A percentile compares a stretch with the other conserved stretches of the same genome.
phyloP scores from a whole-genome alignment of 2,329 filamentous ascomycete genomes.

The Macroventuria anomochaeta region DNA sequence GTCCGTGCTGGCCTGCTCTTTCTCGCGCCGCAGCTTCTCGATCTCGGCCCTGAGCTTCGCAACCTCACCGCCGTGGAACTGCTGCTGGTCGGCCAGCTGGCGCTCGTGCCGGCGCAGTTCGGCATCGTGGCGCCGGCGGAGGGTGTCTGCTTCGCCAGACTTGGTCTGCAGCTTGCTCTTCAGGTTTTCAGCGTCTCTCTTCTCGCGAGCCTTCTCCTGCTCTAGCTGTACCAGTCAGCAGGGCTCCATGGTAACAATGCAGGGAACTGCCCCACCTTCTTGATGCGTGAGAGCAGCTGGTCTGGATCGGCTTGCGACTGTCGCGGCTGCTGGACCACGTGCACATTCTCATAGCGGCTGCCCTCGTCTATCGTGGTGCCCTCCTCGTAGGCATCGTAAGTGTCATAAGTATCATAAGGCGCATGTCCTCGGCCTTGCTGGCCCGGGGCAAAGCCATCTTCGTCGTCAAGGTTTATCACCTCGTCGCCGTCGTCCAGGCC shows the following conservation, averaged over 20 bases:
- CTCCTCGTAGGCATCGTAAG: not conserved
- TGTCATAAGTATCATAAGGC: not conserved
- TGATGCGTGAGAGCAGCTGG: slow-evolving; percentile 52
- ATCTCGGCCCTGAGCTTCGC: slow-evolving; percentile 69
- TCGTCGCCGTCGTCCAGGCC: slow-evolving; percentile 54
- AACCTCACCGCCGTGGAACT: slow-evolving; percentile 68
- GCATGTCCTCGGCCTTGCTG: not conserved
- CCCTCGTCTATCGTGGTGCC: slow-evolving; percentile 12
- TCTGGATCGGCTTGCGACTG: slow-evolving; percentile 36
- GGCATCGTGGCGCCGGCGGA: slow-evolving; percentile 73
- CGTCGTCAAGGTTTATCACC: slow-evolving; percentile 55
- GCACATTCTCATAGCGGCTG: not conserved
- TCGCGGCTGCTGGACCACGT: slow-evolving; percentile 16
- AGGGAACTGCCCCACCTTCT: slow-evolving; percentile 40
- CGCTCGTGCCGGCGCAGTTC: slow-evolving; percentile 67
- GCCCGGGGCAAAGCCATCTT: not conserved
- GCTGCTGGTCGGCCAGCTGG: slow-evolving; percentile 67
- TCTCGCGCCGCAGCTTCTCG: slow-evolving; percentile 69
- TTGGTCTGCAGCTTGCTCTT: slow-evolving; percentile 57
- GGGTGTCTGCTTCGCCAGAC: slow-evolving; percentile 74
- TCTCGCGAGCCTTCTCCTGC: slow-evolving; percentile 48
- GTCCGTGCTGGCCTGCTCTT: slow-evolving; percentile 71
- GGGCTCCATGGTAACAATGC: not conserved
- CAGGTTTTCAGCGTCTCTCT: slow-evolving; percentile 33
- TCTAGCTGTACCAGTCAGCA: slow-evolving; percentile 49